Evolutionary conservation across 1,284 basidiomycete species (phyloP), one percentile per base, ranked within the genome.

Genomic region (Leccinum pallidistipes): DNA sequence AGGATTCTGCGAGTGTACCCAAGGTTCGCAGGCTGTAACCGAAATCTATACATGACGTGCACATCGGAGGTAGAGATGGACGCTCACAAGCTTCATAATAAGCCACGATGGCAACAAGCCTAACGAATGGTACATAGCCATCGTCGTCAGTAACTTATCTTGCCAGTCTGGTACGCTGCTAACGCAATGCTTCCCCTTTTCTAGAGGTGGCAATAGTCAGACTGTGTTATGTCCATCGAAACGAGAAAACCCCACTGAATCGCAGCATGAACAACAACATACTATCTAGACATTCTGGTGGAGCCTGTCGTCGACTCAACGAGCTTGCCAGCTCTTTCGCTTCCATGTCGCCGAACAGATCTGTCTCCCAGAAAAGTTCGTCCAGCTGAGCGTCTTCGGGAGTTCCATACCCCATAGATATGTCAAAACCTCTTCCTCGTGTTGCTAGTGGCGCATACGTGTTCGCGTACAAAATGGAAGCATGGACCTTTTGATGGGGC

Each of bases 41-140:
- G 43, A 21, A 21, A 21, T 12, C 18, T 57, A 51, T 24, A 34
- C 6, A 36, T 16, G 18, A 32, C 1, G 16, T 7, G 16, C 18
- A 24, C 2, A 34, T 1, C 24, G 2, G 8, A 6, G 11, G 21
- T 27, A 1, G 5, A 34, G 24, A 36, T 8, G 29, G 18, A 18
- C 6, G 54, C 70, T 59, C 24, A 71, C 70, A 64, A 29, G 62
- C 64, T 40, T 73, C 71, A 10, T 65, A 69, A 53, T 69, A 74
- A 10, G 68, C 69, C 1, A 73, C 61, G 3, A 70, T 62, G 14
- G 66, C 59, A 16, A 67, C 66, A 3, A 71, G 64, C 43, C 59
- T 64, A 4, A 70, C 64, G 6, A 74, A 57, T 0, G 59, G 29
- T 2, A 62, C 47, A 29, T 58, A 56, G 3, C 55, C 18, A 11